phyloP scores from a whole-genome alignment of 129 eudicot genomes.

The Pittosporum tobira region DNA sequence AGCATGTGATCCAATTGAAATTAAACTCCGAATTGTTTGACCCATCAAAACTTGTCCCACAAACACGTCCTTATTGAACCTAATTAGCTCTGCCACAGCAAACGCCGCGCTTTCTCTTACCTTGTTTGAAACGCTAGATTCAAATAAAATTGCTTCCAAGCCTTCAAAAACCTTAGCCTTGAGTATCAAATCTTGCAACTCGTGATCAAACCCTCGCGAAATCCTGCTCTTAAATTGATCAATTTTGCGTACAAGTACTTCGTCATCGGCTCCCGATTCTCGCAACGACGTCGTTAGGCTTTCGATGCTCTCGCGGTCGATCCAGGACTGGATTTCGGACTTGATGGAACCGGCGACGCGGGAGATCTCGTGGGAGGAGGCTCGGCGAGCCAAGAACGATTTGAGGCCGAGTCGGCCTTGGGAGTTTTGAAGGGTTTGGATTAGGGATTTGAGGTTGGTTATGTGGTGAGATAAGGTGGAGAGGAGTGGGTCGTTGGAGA shows the following conservation, averaged over 20 bases:
- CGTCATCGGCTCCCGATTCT: constrained; percentile 13
- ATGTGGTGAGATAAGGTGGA: constrained; percentile 44
- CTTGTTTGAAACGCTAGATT: constrained; percentile 13
- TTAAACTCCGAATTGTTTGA: constrained; percentile 29
- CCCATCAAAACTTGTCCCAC: constrained; percentile 61
- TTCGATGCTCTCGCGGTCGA: constrained; percentile 51
- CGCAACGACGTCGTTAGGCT: constrained; percentile 32
- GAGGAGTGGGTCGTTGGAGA: constrained; percentile 50
- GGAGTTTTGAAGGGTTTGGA: constrained; percentile 19
- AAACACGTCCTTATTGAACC: constrained; percentile 71
- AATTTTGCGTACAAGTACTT: constrained; percentile 17
- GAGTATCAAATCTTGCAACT: constrained; percentile 54
- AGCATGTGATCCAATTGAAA: constrained; percentile 30
- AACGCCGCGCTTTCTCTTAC: constrained; percentile 48
- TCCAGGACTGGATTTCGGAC: constrained; percentile 68
- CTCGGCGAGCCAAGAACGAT: constrained; percentile 49
- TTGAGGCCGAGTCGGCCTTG: constrained; percentile 26
- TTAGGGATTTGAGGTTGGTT: constrained; percentile 36
- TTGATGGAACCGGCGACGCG: constrained; percentile 53
- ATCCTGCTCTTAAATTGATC: constrained; percentile 33
- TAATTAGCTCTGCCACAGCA: constrained; percentile 44
- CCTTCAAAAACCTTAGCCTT: constrained; percentile 39
- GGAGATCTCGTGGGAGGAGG: constrained; percentile 50
- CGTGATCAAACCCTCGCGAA: constrained; percentile 47
- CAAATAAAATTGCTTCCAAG: constrained; percentile 42